Conservation (phyloP, 805 yeast species). For the Starmerella potacharoeniae region DNA sequence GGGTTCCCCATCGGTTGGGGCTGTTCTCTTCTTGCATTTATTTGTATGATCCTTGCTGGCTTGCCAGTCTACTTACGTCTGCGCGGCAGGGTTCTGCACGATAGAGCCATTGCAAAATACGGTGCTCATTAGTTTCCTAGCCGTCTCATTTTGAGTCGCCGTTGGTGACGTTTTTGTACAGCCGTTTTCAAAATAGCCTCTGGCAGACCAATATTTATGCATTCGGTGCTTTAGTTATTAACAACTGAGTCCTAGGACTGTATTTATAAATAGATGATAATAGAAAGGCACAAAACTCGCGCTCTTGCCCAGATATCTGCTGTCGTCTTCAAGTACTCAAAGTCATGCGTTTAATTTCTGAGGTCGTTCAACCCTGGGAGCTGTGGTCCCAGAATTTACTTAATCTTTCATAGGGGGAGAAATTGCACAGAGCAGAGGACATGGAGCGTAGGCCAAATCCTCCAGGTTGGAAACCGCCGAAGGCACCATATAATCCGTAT, state of each 20-base stretch:
- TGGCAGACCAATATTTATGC: no score
- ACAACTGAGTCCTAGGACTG: no score
- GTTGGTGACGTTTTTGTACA: no score
- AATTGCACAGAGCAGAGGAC: not conserved
- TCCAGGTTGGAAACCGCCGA: conserved; percentile 68
- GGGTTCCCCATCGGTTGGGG: conserved; percentile 54
- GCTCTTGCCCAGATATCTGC: not conserved
- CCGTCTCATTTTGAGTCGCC: no score
- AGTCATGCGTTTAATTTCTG: not conserved
- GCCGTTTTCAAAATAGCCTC: no score
- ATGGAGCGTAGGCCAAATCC: conserved; percentile 61
- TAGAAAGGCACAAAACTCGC: no score
- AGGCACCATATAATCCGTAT: conserved; percentile 76
- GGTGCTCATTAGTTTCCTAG: not conserved
- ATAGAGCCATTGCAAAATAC: conserved; percentile 8
- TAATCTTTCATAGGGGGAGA: not conserved
- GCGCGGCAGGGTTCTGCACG: conserved; percentile 10
- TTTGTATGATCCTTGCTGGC: conserved; percentile 38
- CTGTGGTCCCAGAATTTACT: not conserved
- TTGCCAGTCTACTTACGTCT: conserved; percentile 28
- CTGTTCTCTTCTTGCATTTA: conserved; percentile 36
- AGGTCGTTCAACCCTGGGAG: not conserved
- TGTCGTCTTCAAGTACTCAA: not conserved
- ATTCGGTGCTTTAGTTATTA: no score
- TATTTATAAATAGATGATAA: no score